Percentiles rank a stretch among this genome's conserved stretches.
These are phyloP conservation scores for Penicillium sp. DNA, from an alignment of 2,329 filamentous ascomycete genomes.

Conservation along the genomic window DNA sequence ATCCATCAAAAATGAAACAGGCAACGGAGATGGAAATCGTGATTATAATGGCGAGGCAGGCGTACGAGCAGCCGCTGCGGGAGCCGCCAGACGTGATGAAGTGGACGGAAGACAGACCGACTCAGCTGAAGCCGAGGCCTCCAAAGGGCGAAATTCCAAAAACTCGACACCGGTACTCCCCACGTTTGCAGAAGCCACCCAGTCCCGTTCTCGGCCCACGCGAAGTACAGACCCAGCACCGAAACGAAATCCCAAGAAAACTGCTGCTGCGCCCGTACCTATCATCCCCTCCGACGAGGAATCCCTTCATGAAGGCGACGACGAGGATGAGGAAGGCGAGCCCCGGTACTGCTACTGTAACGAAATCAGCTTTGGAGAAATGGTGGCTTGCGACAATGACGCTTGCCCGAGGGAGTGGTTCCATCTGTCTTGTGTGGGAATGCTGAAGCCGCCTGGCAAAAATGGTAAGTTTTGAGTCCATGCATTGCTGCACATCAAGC, in stretches of 20 bases:
- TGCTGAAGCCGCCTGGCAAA: constrained; percentile 76
- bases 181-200: constrained; percentile 39
- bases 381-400: constrained; percentile 79
- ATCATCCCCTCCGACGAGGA: constrained; percentile 46
- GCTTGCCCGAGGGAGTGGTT: constrained; percentile 80
- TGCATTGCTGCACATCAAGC: constrained; percentile 1
- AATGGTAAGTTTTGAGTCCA: constrained; percentile 63
- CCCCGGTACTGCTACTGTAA: constrained; percentile 81
- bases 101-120: constrained; percentile 36
- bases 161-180: constrained; percentile 46
- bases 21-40: constrained; percentile 44
- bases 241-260: constrained; percentile 44
- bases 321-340: constrained; percentile 70
- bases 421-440: constrained; percentile 78
- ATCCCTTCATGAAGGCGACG: constrained; percentile 55
- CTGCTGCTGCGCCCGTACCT: constrained; percentile 29
- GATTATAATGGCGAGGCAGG: constrained; percentile 31
- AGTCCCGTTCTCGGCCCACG: constrained; percentile 39
- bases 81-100: constrained; percentile 43
- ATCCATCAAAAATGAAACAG: constrained; percentile 31
- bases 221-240: constrained; percentile 38
- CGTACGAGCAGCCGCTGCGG: constrained; percentile 19
- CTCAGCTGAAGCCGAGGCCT: constrained; percentile 38
- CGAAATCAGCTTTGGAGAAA: constrained; percentile 78
- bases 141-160: constrained; percentile 45